phyloP scores from a whole-genome alignment of 805 yeast genomes.

The Nakazawaea laoshanensis region DNA sequence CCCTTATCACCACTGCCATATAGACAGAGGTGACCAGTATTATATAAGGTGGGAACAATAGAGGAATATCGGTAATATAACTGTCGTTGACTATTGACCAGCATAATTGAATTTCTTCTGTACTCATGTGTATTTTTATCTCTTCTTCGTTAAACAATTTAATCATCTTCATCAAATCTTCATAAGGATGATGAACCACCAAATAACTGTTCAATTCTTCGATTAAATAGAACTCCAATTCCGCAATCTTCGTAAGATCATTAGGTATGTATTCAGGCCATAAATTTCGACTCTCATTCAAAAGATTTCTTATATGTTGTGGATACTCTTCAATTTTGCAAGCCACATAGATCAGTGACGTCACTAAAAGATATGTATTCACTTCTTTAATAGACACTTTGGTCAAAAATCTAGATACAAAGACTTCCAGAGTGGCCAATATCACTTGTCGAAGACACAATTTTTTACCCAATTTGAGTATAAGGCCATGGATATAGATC shows the following conservation, averaged over 20 bases:
- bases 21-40: slow-evolving; percentile 79
- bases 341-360: slow-evolving; percentile 83
- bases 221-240: slow-evolving; percentile 87
- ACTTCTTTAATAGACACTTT: slow-evolving; percentile 71
- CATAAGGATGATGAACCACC: slow-evolving; percentile 71
- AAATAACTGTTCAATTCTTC: slow-evolving; percentile 76
- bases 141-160: slow-evolving; percentile 24
- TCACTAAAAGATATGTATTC: slow-evolving; percentile 69
- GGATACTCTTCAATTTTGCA: slow-evolving; percentile 96
- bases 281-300: slow-evolving; percentile 74
- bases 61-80: slow-evolving; percentile 77
- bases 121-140: slow-evolving; percentile 25
- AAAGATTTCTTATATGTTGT: slow-evolving; percentile 78
- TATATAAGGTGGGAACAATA: slow-evolving; percentile 83
- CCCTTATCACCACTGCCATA: slow-evolving; percentile 57
- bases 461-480: slow-evolving; percentile 72
- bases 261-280: slow-evolving; percentile 96
- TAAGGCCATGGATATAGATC: slow-evolving; percentile 69
- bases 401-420: slow-evolving; percentile 68
- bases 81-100: slow-evolving; percentile 91
- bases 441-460: slow-evolving; percentile 76
- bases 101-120: slow-evolving; percentile 70
- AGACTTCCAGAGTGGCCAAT: slow-evolving; percentile 82
- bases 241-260: slow-evolving; percentile 86
- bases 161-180: slow-evolving; percentile 47